Conservation (phyloP, 2,329 filamentous ascomycete species). For the Pleochaeta shiraiana region DNA sequence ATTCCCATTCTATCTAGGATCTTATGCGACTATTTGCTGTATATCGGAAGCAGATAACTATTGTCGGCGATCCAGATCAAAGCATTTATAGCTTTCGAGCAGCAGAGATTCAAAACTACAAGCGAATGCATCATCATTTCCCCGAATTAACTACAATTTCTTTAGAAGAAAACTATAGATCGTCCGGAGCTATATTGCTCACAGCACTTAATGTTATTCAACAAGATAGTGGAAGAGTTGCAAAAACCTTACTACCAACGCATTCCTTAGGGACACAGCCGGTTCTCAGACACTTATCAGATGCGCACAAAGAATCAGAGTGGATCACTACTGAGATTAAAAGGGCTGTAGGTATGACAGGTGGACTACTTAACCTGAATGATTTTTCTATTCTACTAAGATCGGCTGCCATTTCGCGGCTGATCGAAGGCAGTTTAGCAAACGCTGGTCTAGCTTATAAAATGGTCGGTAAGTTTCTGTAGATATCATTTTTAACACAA, state of each 20-base stretch:
- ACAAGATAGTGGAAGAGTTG: conserved; percentile 61
- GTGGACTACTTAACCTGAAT: conserved; percentile 45
- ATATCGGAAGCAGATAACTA: conserved; percentile 53
- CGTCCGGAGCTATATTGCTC: conserved; percentile 62
- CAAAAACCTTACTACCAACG: conserved; percentile 59
- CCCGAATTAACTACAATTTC: conserved; percentile 62
- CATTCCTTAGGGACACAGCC: conserved; percentile 62
- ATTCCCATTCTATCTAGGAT: no score
- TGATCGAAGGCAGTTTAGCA: conserved; percentile 67
- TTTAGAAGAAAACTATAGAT: conserved; percentile 86
- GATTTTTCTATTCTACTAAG: conserved; percentile 80
- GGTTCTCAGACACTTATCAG: conserved; percentile 54
- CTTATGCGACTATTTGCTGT: conserved; percentile 77
- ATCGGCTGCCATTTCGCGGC: conserved; percentile 59
- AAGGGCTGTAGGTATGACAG: conserved; percentile 46
- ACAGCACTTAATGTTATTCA: conserved; percentile 73
- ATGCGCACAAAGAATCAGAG: conserved; percentile 49
- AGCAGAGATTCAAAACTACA: conserved; percentile 76
- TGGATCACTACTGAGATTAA: conserved; percentile 80
- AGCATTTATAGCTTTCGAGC: conserved; percentile 95
- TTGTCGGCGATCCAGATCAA: conserved; percentile 92
- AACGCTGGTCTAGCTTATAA: conserved; percentile 68
- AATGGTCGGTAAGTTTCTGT: conserved; percentile 50
- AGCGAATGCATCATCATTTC: conserved; percentile 54
- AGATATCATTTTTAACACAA: no score